Evolutionary conservation across 352 stramenopile species (phyloP), one percentile per base, ranked within the genome.

Genomic region (Lagenidium sp.): DNA sequence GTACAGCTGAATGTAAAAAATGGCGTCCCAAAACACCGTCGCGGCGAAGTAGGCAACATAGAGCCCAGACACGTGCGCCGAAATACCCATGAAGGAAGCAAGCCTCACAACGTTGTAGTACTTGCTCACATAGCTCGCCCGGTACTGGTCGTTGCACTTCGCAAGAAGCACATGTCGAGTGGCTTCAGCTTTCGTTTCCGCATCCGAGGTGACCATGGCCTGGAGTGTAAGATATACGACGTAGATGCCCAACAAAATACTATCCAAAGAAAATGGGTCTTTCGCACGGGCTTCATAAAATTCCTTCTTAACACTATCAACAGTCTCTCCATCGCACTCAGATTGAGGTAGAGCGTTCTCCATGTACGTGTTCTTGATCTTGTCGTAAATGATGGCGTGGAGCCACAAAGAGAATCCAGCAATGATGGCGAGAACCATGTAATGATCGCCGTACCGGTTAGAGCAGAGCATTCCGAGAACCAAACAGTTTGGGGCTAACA

Each of bases 341-440:
- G 73, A 87, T 37, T 83, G 65, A 11, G 78, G 74, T 16, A 87
- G 59, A 12, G 75, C 68, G 44, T 91, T 88, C 53, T 91, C 74
- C 78, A 85, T 88, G 58, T 88, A 91, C 16, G 82, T 76, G 55
- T 91, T 91, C 66, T 91, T 91, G 36, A 91, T 69, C 49, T 87
- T 86, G 59, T 91, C 78, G 55, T 91, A 91, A 30, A 87, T 72
- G 44, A 86, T 73, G 23, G 78, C 78, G 54, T 91, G 78, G 13
- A 85, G 38, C 75, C 78, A 88, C 24, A 88, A 63, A 25, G 75
- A 87, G 38, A 91, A 63, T 6, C 75, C 75, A 0, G 73, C 62
- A 40, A 77, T 50, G 34, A 82, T 70, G 26, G 60, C 58, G 10
- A 87, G 44, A 25, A 61, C 40, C 36, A 75, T 65, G 63, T 82